These are phyloP conservation scores for Passiflora organensis DNA, from an alignment of 345 rosid species.

Conservation along the genomic window DNA sequence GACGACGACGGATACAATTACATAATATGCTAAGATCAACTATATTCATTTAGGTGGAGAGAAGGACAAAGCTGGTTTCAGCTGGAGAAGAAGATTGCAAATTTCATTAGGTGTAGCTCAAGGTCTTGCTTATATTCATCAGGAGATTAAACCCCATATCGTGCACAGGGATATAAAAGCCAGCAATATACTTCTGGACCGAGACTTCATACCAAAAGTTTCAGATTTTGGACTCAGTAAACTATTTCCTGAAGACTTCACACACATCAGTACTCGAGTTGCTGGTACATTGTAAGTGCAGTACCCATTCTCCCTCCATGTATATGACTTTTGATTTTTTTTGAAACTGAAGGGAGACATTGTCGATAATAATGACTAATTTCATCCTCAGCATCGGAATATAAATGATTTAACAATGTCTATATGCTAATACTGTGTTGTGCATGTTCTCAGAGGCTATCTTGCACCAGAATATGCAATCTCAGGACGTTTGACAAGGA, in stretches of 20 bases:
- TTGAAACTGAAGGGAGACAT: too few species aligned
- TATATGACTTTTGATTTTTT: too few species aligned
- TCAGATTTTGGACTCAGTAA: slow-evolving; percentile 44
- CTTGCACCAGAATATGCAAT: slow-evolving; percentile 17
- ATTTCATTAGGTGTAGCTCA: slow-evolving; percentile 27
- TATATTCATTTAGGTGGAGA: slow-evolving; percentile 13
- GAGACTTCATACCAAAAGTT: slow-evolving; percentile 30
- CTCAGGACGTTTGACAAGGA: slow-evolving; percentile 29
- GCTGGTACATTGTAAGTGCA: slow-evolving; percentile 44
- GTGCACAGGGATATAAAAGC: slow-evolving; percentile 44
- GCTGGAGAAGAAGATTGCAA: slow-evolving; percentile 26
- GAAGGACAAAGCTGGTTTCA: slow-evolving; percentile 18
- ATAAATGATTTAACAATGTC: too few species aligned
- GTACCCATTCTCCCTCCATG: too few species aligned
- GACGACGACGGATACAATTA: too few species aligned
- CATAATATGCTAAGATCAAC: background rate
- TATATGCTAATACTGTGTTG: background rate
- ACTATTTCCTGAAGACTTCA: slow-evolving; percentile 18
- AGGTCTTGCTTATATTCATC: slow-evolving; percentile 39
- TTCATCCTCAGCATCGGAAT: too few species aligned
- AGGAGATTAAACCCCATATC: slow-evolving; percentile 30
- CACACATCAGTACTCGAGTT: slow-evolving; percentile 32
- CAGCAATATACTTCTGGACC: slow-evolving; percentile 40
- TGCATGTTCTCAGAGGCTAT: background rate
- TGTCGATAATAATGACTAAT: too few species aligned